A percentile compares a stretch with the other conserved stretches of the same genome.
phyloP scores from a whole-genome alignment of 345 rosid species.

The Kandelia obovata region DNA sequence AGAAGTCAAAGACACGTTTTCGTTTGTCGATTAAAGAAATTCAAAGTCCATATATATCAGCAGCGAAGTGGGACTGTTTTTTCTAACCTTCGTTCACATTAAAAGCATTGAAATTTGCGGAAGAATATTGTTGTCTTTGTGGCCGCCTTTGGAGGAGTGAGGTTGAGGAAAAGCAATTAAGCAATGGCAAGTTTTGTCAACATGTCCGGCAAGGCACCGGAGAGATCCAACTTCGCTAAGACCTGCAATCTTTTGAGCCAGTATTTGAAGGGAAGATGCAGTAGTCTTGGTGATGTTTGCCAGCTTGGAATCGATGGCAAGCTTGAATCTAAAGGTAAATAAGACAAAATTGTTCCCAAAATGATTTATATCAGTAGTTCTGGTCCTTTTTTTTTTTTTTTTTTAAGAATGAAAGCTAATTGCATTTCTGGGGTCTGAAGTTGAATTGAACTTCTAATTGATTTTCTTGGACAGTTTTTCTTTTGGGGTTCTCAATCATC shows the following conservation, averaged over 20 bases:
- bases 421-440: background rate
- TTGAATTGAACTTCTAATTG: no score
- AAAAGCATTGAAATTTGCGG: no score
- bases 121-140: no score
- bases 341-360: no score
- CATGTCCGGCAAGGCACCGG: slow-evolving; percentile 34
- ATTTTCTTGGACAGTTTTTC: no score
- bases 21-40: no score
- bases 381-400: background rate
- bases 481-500: background rate
- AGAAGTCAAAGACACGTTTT: no score
- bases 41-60: background rate
- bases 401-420: background rate
- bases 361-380: background rate
- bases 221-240: slow-evolving; percentile 49
- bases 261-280: slow-evolving; percentile 52
- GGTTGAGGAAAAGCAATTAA: background rate
- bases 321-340: slow-evolving; percentile 25
- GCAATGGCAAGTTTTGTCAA: slow-evolving; percentile 25
- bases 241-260: slow-evolving; percentile 64
- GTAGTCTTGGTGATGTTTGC: slow-evolving; percentile 37
- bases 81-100: no score
- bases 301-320: slow-evolving; percentile 29
- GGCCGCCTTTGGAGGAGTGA: background rate
- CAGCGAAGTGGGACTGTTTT: no score